phyloP scores from a whole-genome alignment of 768 basidiomycete genomes.

The Psilocybe azurescens region DNA sequence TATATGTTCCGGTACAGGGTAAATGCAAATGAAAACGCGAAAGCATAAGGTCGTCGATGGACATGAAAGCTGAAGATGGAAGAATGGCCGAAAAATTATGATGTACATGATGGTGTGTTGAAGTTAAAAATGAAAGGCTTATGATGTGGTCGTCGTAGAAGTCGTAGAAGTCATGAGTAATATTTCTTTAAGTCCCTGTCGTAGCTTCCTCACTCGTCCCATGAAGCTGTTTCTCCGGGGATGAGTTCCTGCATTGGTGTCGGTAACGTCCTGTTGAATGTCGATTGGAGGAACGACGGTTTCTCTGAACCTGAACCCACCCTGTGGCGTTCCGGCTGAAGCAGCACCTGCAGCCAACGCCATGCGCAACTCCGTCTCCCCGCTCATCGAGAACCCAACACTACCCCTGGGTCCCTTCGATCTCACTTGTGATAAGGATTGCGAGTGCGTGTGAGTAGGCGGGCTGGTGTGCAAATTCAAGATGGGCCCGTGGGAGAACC shows the following conservation, averaged over 20 bases:
- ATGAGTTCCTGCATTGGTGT: background rate
- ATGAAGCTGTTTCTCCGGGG: slow-evolving; percentile 22
- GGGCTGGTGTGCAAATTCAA: background rate
- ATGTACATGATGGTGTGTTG: background rate
- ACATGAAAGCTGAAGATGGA: background rate
- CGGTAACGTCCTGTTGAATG: background rate
- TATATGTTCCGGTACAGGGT: background rate
- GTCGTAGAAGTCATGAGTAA: slow-evolving; percentile 19
- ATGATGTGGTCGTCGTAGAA: slow-evolving; percentile 4
- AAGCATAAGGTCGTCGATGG: background rate
- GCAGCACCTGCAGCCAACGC: slow-evolving; percentile 40
- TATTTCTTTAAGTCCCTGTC: slow-evolving; percentile 40
- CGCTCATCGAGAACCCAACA: slow-evolving; percentile 60
- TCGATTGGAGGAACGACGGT: slow-evolving; percentile 4
- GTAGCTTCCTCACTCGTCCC: slow-evolving; percentile 33
- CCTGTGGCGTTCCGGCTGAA: slow-evolving; percentile 7
- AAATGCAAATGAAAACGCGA: background rate
- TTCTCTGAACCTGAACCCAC: slow-evolving; percentile 21
- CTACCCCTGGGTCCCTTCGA: slow-evolving; percentile 22
- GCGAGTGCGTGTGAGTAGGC: slow-evolving; percentile 4
- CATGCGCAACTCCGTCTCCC: slow-evolving; percentile 65
- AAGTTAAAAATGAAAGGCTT: background rate
- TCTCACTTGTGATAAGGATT: slow-evolving; percentile 4
- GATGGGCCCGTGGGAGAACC: slow-evolving; percentile 4
- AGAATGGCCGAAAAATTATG: background rate